Base-by-base conservation (phyloP, 345 rosid species). In the Acer negundo region DNA sequence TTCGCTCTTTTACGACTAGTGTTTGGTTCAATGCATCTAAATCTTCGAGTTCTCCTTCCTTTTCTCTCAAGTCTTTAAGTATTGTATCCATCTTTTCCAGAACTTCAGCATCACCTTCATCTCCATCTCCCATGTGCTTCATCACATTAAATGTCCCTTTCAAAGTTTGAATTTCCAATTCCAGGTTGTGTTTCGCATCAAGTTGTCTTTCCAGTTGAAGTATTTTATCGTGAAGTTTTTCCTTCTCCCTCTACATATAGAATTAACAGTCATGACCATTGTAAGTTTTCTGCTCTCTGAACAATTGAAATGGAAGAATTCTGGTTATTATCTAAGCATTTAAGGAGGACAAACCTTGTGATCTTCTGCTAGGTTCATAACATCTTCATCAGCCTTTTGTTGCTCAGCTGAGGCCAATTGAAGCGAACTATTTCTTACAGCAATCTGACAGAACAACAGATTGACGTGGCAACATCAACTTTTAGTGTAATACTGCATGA, bases 111-210 rank as follows among this genome's bases (percentile, higher is more conserved):
- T 91, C 98, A 75, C 84, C 88, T 51, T 85, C 92, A 64, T 85
- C 88, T 82, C 83, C 92, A 61, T 85, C 88, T 82, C 82, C 90
- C 95, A 89, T 86, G 85, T 86, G 91, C 85, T 83, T 88, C 86
- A 91, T 89, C 75, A 94, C 89, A 69, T 89, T 87, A 75, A 94
- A 47, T 49, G 88, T 79, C 51, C 95, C 89, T 85, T 80, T 89
- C 81, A 94, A 83, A 76, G 79, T 86, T 82, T 92, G 91, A 15
- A 93, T 91, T 86, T 94, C 97, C 87, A 97, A 75, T 79, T 90
- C 97, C 80, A 94, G 83, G 47, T 93, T 90, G 77, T 97, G 97
- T 76, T 91, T 96, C 67, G 90, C 89, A 80, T 88, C 99, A 76
- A 97, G 87, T 83, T 97, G 84, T 72, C 87, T 87, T 82, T 93